Evolutionary conservation across 2,329 filamentous ascomycete species (phyloP), one percentile per base, ranked within the genome.

Genomic region (Stenocarpella maydis): DNA sequence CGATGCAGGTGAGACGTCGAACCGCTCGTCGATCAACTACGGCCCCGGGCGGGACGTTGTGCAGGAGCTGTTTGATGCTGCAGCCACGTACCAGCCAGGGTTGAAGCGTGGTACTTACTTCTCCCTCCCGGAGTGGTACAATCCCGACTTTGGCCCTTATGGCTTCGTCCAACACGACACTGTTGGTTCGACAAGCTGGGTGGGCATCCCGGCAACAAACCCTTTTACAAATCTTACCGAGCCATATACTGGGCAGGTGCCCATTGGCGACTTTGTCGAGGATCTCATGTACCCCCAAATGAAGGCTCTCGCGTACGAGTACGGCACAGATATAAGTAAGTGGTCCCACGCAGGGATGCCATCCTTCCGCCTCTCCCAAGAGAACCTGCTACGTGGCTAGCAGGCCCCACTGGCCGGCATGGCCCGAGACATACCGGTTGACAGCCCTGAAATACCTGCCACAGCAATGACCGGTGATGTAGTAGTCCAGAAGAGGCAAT

Each of bases 111-210:
- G 82, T 24, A 83, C 82, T 0, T 86, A 85, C 74, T 85, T 84
- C 74, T 82, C 80, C 43, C 76, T 86, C 17, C 83, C 83, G 0
- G 83, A 85, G 73, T 85, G 83, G 82, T 86, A 81, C 75, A 84
- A 85, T 71, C 82, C 82, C 0, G 78, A 81, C 60, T 86, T 79
- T 68, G 80, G 76, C 0, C 77, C 78, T 0, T 83, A 84, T 70
- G 83, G 82, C 12, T 84, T 82, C 72, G 77, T 77, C 43, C 80
- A 81, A 65, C 74, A 66, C 67, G 71, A 73, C 58, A 71, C 72
- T 4, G 69, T 72, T 12, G 68, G 73, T 7, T 79, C 76, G 5
- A 79, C 74, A 41, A 78, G 75, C n/a, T 79, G 80, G 77, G 77
- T 79, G 0, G 79, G 82, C 19, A 76, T 80, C 10, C 69, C 76